A percentile compares a stretch with the other conserved stretches of the same genome.
Conservation (phyloP, 192 early-diverging fungal species). For the Coemansia aciculifera region DNA sequence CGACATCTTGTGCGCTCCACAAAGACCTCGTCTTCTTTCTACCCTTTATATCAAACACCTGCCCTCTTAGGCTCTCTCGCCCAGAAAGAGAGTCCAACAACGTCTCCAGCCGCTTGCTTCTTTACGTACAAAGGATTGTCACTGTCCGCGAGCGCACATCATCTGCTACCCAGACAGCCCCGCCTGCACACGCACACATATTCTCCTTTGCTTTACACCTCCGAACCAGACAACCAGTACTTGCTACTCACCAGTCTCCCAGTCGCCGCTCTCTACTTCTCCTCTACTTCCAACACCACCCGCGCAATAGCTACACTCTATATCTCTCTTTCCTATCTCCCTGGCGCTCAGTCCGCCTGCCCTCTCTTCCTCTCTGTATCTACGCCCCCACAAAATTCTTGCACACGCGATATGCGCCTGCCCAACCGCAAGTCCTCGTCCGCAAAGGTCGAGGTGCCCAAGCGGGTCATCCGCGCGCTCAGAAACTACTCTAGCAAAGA, state of each 20-base stretch:
- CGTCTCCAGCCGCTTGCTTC: background rate
- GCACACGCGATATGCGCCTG: slow-evolving; percentile 22
- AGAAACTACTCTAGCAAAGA: slow-evolving; percentile 66
- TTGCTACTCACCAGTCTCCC: background rate
- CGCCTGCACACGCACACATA: background rate
- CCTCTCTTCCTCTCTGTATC: background rate
- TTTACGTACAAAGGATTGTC: slow-evolving; percentile 4
- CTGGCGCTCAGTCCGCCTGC: background rate
- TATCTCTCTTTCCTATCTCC: slow-evolving; percentile 5
- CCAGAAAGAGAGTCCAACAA: slow-evolving; percentile 23
- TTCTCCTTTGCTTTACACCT: background rate
- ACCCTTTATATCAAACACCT: background rate
- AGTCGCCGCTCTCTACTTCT: background rate
- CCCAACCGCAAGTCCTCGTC: slow-evolving; percentile 41
- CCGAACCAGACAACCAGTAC: background rate
- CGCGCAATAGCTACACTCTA: slow-evolving; percentile 4
- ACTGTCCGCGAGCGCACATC: background rate
- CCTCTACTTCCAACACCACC: background rate
- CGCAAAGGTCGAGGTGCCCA: slow-evolving; percentile 56
- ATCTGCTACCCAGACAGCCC: background rate
- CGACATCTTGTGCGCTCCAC: slow-evolving; percentile 19
- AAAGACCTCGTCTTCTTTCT: slow-evolving; percentile 25
- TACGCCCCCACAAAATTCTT: background rate
- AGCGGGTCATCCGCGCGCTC: slow-evolving; percentile 72
- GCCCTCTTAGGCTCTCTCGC: background rate